Percentiles rank a stretch among this genome's conserved stretches.
Conservation (phyloP, 1,284 basidiomycete species). For the Cutaneotrichosporon arboriforme region DNA sequence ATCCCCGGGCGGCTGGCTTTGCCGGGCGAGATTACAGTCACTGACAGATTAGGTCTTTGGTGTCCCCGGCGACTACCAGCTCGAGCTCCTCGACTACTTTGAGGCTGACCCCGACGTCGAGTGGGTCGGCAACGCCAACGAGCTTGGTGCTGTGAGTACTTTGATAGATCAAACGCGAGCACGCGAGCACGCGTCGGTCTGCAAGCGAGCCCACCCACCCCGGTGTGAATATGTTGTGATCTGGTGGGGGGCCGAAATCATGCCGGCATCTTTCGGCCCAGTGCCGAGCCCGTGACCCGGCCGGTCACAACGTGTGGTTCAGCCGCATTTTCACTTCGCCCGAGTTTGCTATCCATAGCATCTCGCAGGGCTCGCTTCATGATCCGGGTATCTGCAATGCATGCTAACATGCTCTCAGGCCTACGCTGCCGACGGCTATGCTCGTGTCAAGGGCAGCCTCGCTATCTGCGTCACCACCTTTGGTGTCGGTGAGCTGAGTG, state of each 20-base stretch:
- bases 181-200: no score
- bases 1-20: no score
- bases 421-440: slow-evolving; percentile 93
- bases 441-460: slow-evolving; percentile 70
- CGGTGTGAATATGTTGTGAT: no score
- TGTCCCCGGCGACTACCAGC: slow-evolving; percentile 88
- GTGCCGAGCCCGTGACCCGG: background rate
- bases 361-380: no score
- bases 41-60: slow-evolving; percentile 60
- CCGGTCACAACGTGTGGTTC: background rate
- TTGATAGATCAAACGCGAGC: no score
- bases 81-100: slow-evolving; percentile 68
- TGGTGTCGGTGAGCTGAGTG: slow-evolving; percentile 83
- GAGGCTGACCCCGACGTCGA: slow-evolving; percentile 72
- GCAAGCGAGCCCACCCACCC: background rate
- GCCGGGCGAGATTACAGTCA: no score
- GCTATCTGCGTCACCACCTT: slow-evolving; percentile 71
- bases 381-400: no score
- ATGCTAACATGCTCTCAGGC: slow-evolving; percentile 36
- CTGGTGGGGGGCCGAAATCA: no score
- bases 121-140: slow-evolving; percentile 91
- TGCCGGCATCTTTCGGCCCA: background rate
- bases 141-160: slow-evolving; percentile 60
- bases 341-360: no score
- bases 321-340: no score